Conservation (phyloP, 768 basidiomycete genomes). For the Suillus hirtellus region DNA sequence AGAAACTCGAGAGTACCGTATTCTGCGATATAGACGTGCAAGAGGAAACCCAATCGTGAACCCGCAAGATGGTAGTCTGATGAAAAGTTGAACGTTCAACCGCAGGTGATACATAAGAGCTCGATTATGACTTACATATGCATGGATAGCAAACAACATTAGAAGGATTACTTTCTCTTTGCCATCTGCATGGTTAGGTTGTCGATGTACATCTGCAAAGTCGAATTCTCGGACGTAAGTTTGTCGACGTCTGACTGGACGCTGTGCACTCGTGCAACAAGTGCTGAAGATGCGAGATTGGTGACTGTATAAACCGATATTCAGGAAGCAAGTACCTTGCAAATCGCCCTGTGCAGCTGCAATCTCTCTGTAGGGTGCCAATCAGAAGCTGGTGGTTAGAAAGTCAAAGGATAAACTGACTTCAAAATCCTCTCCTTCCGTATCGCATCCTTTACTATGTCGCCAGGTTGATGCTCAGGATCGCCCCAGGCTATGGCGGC, state of each 20-base stretch:
- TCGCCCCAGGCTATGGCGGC: constrained; percentile 53
- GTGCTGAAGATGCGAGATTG: constrained; percentile 43
- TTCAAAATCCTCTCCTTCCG: constrained; percentile 59
- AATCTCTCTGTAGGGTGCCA: constrained; percentile 59
- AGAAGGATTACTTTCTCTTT: constrained; percentile 55
- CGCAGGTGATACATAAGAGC: neutral
- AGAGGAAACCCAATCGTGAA: neutral
- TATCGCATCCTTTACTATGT: constrained; percentile 70
- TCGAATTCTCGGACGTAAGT: constrained; percentile 75
- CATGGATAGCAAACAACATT: neutral
- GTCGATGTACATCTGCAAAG: constrained; percentile 87
- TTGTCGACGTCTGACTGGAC: constrained; percentile 83
- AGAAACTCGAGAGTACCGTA: neutral
- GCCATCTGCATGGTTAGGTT: constrained; percentile 88
- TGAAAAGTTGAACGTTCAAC: neutral
- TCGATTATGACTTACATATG: neutral
- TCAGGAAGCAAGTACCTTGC: constrained; percentile 46
- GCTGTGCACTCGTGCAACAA: constrained; percentile 63
- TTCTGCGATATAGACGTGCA: neutral
- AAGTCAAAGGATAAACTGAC: neutral
- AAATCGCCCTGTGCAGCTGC: constrained; percentile 74
- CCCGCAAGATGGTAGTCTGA: neutral
- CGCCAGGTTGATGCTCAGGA: constrained; percentile 39
- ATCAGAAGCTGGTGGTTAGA: constrained; percentile 7
- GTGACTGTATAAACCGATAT: neutral